Conservation (phyloP, 169 alveolate genomes). For the Eimeria necatrix region DNA sequence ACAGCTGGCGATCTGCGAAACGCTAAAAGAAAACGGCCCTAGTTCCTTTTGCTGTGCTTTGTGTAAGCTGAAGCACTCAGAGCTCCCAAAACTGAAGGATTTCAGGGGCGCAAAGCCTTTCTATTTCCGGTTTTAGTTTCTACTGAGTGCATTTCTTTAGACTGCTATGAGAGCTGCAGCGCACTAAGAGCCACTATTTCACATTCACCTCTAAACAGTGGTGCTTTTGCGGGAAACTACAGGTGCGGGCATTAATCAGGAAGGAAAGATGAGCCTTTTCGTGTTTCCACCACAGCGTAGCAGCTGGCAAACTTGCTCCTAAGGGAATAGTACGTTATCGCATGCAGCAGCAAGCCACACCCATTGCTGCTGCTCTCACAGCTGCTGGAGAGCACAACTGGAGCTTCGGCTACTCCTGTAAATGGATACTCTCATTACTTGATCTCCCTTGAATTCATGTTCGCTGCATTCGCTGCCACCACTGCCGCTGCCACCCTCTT, state of each 20-base stretch:
- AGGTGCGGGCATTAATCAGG: not conserved
- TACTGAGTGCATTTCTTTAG: no score
- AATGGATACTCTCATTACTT: not conserved
- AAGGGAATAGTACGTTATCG: not conserved
- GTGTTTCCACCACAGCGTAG: not conserved
- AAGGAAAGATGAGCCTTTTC: not conserved
- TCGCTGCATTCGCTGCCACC: not conserved
- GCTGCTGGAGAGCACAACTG: not conserved
- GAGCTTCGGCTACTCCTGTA: not conserved
- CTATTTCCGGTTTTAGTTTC: no score
- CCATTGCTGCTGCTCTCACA: not conserved
- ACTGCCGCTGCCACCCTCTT: not conserved
- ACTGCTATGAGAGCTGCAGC: not conserved
- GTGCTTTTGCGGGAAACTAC: not conserved
- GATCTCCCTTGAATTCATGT: not conserved
- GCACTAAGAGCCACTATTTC: not conserved
- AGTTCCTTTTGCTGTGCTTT: no score
- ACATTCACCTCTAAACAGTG: not conserved
- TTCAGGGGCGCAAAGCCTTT: no score
- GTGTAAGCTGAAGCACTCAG: no score
- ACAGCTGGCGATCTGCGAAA: no score
- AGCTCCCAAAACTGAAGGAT: no score
- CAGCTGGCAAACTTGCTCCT: not conserved
- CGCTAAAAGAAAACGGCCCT: no score
- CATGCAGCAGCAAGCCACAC: not conserved